phyloP scores from a whole-genome alignment of 2,329 filamentous ascomycete species.

The Dactylellina drechsleri region DNA sequence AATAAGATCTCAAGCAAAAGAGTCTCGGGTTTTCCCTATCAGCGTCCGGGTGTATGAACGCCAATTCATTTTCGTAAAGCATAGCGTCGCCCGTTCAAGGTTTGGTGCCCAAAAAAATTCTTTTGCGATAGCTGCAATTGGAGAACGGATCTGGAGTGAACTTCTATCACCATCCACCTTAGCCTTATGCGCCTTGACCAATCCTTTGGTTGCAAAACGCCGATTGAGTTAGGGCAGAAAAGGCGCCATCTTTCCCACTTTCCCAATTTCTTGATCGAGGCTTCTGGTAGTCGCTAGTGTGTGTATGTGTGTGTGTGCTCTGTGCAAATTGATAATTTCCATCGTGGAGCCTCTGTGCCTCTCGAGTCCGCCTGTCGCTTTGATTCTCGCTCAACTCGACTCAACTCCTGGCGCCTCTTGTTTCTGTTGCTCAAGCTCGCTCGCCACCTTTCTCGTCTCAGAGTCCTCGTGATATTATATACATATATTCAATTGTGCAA shows the following conservation, averaged over 20 bases:
- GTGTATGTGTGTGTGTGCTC: constrained; percentile 1
- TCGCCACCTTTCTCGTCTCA: constrained; percentile 39
- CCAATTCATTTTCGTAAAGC: constrained; percentile 28
- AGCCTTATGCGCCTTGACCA: constrained; percentile 26
- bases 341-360: background rate
- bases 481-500: constrained; percentile 1
- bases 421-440: constrained; percentile 42
- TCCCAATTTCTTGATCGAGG: constrained; percentile 26
- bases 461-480: constrained; percentile 11
- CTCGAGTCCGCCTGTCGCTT: no score
- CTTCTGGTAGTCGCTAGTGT: constrained; percentile 8
- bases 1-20: constrained; percentile 8
- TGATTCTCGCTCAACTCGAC: constrained; percentile 27
- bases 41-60: background rate
- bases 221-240: constrained; percentile 37
- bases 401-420: constrained; percentile 34
- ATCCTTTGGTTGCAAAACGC: constrained; percentile 32
- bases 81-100: constrained; percentile 29
- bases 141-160: no score
- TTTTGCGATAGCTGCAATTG: no score
- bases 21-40: constrained; percentile 28
- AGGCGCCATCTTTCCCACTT: constrained; percentile 23
- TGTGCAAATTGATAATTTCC: constrained; percentile 19
- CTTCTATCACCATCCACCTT: constrained; percentile 24
- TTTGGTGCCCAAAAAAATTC: constrained; percentile 16